Base-by-base conservation (phyloP, 192 early-diverging fungal species). In the Umbelopsis sp. region DNA sequence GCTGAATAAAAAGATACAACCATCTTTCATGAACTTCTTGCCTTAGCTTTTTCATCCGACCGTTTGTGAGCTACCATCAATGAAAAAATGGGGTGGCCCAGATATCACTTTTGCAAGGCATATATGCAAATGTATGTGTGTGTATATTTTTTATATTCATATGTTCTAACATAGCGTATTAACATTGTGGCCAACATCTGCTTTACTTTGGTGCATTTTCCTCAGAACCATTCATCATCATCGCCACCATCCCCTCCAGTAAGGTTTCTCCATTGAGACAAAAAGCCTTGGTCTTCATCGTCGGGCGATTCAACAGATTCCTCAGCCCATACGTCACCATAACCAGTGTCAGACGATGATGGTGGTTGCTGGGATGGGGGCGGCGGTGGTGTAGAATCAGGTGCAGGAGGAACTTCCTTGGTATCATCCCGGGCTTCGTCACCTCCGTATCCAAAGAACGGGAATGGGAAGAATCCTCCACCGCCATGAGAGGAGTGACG, bases 401-500 rank as follows among this genome's bases (percentile, higher is more conserved):
- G 16, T 6, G 36, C 2, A 11, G 38, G 25, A 41, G 68, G 56
- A 4, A 11, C 31, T 34, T 62, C 25, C 1, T 3, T 2, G 11
- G 54, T n/a, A 17, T 49, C 47, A 21, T 49, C 47, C 2, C 47
- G 47, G n/a, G 47, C 25, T 34, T 51, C 32, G 44, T 9, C 32
- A 36, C 69, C 22, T 20, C 56, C 56, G 12, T n/a, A 62, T 36
- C 83, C 83, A 45, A 80, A 82, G 66, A 83, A 77, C 0, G 78
- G 78, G 21, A 76, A 72, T 32, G 80, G 80, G 68, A 85, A 71
- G 21, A 82, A 78, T 44, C 82, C 80, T 17, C 78, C 80, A 32
- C 67, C 70, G 53, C 83, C 86, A 73, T 83, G 76, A 2, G 66
- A 74, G 6, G 90, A 92, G 70, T 94, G 92, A 45, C 92, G 75